phyloP scores from a whole-genome alignment of 257 asterid species.

The Petrea volubilis region DNA sequence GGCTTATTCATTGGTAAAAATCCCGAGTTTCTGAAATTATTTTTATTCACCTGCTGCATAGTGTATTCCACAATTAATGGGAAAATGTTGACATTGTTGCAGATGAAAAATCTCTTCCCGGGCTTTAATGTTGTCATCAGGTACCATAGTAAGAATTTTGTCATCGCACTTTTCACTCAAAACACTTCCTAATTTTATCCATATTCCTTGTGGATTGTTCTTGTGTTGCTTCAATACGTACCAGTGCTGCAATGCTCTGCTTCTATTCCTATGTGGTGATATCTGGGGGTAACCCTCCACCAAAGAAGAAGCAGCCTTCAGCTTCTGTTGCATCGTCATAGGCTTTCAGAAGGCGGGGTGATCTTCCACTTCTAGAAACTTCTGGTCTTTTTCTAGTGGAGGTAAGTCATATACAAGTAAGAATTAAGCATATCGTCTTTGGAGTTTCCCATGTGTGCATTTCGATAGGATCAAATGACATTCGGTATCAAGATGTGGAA shows the following conservation, averaged over 20 bases:
- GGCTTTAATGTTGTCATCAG: constrained; percentile 69
- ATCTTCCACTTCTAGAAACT: neutral
- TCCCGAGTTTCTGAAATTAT: neutral
- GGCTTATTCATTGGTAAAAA: constrained; percentile 71
- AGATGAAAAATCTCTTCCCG: constrained; percentile 65
- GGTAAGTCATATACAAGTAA: constrained; percentile 11
- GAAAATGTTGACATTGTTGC: constrained; percentile 23
- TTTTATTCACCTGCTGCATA: neutral
- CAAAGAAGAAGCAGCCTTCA: constrained; percentile 50
- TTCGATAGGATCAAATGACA: neutral
- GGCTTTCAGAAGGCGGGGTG: constrained; percentile 1
- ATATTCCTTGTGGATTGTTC: neutral
- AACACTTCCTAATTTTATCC: neutral
- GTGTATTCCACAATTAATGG: neutral
- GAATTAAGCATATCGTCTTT: neutral
- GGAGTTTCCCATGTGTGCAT: neutral
- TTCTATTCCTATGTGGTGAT: constrained; percentile 83
- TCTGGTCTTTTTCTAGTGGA: neutral
- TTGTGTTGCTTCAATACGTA: constrained; percentile 2
- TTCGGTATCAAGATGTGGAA: constrained; percentile 1
- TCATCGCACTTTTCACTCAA: neutral
- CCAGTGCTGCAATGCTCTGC: constrained; percentile 87
- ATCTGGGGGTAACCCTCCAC: constrained; percentile 72
- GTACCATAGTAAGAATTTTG: constrained; percentile 37
- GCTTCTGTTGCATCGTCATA: constrained; percentile 35